phyloP scores from a whole-genome alignment of 805 yeast species.

The Yarrowia keelungensis region DNA sequence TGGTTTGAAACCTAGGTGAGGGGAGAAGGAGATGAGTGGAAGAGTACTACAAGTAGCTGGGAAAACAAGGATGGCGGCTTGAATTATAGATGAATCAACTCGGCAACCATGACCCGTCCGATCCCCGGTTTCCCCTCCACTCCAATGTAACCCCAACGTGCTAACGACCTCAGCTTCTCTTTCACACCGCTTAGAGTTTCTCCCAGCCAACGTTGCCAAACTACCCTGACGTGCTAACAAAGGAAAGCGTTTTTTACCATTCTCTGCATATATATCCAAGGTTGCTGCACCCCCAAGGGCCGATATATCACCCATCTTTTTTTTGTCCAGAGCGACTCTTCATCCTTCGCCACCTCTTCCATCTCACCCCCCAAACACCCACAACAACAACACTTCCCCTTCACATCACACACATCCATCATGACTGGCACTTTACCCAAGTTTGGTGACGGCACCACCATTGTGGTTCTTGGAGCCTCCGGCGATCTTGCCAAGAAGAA shows the following conservation, averaged over 20 bases:
- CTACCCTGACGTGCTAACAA: conserved; percentile 37
- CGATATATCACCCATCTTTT: conserved; percentile 14
- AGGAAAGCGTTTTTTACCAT: conserved; percentile 37
- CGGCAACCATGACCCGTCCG: too few species aligned
- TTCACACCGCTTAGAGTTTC: conserved; percentile 28
- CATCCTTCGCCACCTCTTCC: neutral
- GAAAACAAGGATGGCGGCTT: too few species aligned
- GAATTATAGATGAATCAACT: too few species aligned
- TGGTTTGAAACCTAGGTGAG: conserved; percentile 20
- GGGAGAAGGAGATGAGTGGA: neutral
- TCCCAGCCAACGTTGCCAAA: conserved; percentile 21
- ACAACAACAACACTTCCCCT: conserved; percentile 1
- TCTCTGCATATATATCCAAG: conserved; percentile 38
- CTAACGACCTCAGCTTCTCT: conserved; percentile 1
- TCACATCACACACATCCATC: conserved; percentile 14
- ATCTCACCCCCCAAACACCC: neutral
- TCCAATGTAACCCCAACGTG: conserved; percentile 1
- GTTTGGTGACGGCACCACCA: conserved; percentile 70
- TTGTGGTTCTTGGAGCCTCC: conserved; percentile 92
- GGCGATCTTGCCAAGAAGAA: conserved; percentile 96
- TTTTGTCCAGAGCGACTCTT: neutral
- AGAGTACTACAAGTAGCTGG: too few species aligned
- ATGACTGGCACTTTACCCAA: conserved; percentile 39
- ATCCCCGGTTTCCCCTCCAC: neutral
- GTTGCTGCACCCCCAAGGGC: conserved; percentile 36